These are phyloP conservation scores for Echites panduratus DNA, from an alignment of 257 asterid genomes.

Conservation along the genomic window DNA sequence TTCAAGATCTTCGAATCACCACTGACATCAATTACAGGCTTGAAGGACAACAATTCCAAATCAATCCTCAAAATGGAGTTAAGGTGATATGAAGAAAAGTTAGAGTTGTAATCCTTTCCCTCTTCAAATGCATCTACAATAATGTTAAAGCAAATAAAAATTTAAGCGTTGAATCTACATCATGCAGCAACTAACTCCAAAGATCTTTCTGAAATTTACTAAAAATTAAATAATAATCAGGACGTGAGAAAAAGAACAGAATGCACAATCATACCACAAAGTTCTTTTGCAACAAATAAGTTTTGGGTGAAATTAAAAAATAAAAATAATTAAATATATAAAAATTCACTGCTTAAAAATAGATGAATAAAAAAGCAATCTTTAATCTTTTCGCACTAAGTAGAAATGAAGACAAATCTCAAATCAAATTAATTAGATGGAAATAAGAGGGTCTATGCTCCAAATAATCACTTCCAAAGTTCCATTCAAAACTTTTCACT, in stretches of 20 bases:
- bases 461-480: background rate
- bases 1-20: conserved; percentile 56
- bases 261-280: background rate
- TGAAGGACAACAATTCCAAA: conserved; percentile 47
- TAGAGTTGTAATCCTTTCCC: conserved; percentile 19
- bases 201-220: background rate
- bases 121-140: conserved; percentile 57
- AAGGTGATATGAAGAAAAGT: conserved; percentile 33
- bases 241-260: background rate
- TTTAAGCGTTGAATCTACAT: conserved; percentile 2
- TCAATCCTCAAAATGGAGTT: conserved; percentile 42
- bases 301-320: background rate
- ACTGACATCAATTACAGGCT: conserved; percentile 48
- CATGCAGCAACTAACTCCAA: conserved; percentile 3
- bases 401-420: background rate
- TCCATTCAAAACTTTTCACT: background rate
- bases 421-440: background rate
- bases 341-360: background rate
- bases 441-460: background rate
- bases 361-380: background rate
- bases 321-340: too few species aligned
- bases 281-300: background rate
- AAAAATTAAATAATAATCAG: background rate
- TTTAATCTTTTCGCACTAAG: background rate
- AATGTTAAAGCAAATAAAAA: conserved; percentile 13